Conservation (phyloP, 495 filamentous ascomycete genomes). For the Lindgomyces ingoldianus region DNA sequence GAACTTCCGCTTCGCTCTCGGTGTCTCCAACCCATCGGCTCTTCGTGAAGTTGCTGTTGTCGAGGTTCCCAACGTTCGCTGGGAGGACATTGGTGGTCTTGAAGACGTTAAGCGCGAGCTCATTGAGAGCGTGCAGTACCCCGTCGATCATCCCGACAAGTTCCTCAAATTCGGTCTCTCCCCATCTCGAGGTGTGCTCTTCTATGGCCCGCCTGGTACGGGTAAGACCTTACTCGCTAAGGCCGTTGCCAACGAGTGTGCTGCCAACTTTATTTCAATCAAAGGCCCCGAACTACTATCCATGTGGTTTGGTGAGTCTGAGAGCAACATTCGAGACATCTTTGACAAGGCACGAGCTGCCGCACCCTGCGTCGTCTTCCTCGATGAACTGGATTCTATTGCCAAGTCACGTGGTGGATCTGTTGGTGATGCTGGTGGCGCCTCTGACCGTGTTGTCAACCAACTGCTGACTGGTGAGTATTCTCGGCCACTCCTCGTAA, state of each 20-base stretch:
- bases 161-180: slow-evolving; percentile 99
- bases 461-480: slow-evolving; percentile 93
- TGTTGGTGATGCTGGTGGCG: slow-evolving; percentile 93
- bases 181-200: slow-evolving; percentile 95
- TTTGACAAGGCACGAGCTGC: slow-evolving; percentile 99
- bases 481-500: slow-evolving; percentile 1
- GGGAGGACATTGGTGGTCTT: slow-evolving; percentile 99
- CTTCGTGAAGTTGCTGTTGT: slow-evolving; percentile 98
- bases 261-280: slow-evolving; percentile 98
- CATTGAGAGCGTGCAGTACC: slow-evolving; percentile 98
- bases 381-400: slow-evolving; percentile 98
- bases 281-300: slow-evolving; percentile 97
- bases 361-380: slow-evolving; percentile 97
- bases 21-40: slow-evolving; percentile 96
- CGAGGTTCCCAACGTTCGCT: slow-evolving; percentile 97
- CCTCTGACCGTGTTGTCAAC: slow-evolving; percentile 99
- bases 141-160: slow-evolving; percentile 98
- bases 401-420: slow-evolving; percentile 99
- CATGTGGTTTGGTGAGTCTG: slow-evolving; percentile 99
- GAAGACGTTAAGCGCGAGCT: slow-evolving; percentile 99
- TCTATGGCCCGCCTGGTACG: slow-evolving; percentile 98
- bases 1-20: slow-evolving; percentile 98
- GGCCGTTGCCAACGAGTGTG: slow-evolving; percentile 98
- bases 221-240: slow-evolving; percentile 99
- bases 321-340: slow-evolving; percentile 99